Conservation (phyloP, 225 moss, liverwort and hornwort species). For the Takakia lepidozioides region DNA sequence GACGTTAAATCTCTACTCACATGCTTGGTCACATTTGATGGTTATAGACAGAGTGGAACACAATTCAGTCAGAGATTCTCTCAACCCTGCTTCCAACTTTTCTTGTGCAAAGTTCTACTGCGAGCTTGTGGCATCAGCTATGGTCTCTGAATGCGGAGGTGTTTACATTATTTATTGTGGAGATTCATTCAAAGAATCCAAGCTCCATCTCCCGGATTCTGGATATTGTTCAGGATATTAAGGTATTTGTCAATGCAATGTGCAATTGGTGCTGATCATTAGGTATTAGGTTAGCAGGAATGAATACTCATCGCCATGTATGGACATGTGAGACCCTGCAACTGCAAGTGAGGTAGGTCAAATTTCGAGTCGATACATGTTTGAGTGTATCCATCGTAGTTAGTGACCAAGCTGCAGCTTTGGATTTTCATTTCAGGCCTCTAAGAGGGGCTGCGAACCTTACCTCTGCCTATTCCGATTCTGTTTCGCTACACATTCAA, state of each 20-base stretch:
- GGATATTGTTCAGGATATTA: conserved; percentile 61
- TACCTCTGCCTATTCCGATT: no score
- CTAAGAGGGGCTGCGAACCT: no score
- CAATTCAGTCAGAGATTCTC: conserved; percentile 32
- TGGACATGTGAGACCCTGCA: no score
- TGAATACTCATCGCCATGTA: no score
- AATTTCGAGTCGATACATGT: no score
- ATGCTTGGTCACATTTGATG: background rate
- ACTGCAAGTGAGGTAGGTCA: no score
- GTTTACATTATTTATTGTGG: conserved; percentile 51
- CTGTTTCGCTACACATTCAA: no score
- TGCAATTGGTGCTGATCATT: no score
- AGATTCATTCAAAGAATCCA: conserved; percentile 40
- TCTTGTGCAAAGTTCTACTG: conserved; percentile 23
- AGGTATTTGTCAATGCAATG: conserved; percentile 46
- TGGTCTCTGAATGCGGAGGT: conserved; percentile 60
- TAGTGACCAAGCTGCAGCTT: no score
- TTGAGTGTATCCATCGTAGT: no score
- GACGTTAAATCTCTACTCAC: background rate
- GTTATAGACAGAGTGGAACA: conserved; percentile 30
- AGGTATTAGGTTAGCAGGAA: no score
- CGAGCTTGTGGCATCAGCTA: conserved; percentile 44
- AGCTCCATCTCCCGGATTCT: conserved; percentile 44
- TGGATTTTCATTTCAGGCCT: no score
- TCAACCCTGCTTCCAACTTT: conserved; percentile 24